Conservation (phyloP, 2,329 filamentous ascomycete genomes). For the Dichotomopilus funicola region DNA sequence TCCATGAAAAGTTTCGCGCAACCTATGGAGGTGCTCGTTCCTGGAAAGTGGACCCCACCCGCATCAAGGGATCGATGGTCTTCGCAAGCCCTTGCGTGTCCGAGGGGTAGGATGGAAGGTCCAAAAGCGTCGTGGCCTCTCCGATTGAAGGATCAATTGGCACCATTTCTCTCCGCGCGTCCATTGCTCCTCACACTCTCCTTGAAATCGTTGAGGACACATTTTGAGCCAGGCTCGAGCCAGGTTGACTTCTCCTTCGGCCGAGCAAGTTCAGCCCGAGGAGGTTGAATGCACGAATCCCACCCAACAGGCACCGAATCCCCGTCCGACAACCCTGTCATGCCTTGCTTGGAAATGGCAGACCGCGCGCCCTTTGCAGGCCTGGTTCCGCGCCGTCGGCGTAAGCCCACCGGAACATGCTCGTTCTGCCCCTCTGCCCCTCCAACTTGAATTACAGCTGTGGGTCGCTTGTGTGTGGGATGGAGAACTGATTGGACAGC, state of each 20-base stretch:
- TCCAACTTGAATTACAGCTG: constrained; percentile 14
- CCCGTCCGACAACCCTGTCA: neutral
- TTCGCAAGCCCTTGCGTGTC: constrained; percentile 17
- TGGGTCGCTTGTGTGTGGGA: neutral
- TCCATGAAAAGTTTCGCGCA: too few relatives aligned
- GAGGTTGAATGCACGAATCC: too few relatives aligned
- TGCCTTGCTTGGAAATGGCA: neutral
- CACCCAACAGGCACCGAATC: neutral
- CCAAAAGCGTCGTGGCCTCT: constrained; percentile 6
- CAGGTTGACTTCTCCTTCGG: too few relatives aligned
- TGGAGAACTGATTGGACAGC: constrained; percentile 9
- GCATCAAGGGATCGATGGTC: neutral
- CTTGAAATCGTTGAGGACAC: constrained; percentile 4
- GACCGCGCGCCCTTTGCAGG: constrained; percentile 13
- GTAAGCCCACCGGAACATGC: constrained; percentile 15
- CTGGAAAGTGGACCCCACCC: neutral
- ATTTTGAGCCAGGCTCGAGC: neutral
- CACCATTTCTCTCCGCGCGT: neutral
- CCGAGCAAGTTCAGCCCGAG: too few relatives aligned
- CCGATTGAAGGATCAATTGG: neutral
- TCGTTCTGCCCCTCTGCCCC: neutral
- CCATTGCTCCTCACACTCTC: neutral
- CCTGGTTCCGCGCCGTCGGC: constrained; percentile 10
- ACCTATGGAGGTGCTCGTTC: neutral
- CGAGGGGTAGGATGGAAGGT: neutral